Conservation (phyloP, 1,139 yeast genomes). For the Kodamaea arcana region DNA sequence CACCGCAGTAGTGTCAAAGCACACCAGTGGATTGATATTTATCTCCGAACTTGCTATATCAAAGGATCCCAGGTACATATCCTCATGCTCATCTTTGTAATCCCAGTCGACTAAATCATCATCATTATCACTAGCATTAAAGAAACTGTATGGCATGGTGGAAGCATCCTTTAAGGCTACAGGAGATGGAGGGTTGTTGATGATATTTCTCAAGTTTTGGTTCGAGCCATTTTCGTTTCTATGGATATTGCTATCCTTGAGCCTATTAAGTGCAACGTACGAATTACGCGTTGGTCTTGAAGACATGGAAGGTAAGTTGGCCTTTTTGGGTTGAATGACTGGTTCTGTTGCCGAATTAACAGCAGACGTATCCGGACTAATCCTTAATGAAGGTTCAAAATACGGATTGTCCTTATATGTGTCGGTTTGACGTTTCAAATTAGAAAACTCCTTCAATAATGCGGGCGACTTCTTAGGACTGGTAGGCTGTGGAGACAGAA, state of each 20-base stretch:
- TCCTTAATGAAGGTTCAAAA: slow-evolving; percentile 6
- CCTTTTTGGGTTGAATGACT: slow-evolving; percentile 15
- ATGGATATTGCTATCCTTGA: slow-evolving; percentile 28
- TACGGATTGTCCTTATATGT: slow-evolving; percentile 24
- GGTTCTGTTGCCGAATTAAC: not conserved
- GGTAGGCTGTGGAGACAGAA: slow-evolving; percentile 10
- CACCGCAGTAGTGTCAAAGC: slow-evolving; percentile 1
- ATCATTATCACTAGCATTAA: slow-evolving; percentile 11
- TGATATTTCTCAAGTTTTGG: slow-evolving; percentile 1
- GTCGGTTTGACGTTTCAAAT: slow-evolving; percentile 4
- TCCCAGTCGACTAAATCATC: slow-evolving; percentile 12
- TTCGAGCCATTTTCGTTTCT: slow-evolving; percentile 6
- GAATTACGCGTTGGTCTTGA: slow-evolving; percentile 30
- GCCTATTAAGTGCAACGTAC: slow-evolving; percentile 37
- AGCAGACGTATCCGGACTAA: not conserved
- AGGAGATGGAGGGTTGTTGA: slow-evolving; percentile 1
- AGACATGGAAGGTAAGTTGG: slow-evolving; percentile 36
- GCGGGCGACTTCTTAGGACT: not conserved
- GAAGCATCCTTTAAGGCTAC: not conserved
- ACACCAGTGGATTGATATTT: not conserved
- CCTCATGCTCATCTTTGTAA: slow-evolving; percentile 5
- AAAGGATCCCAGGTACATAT: slow-evolving; percentile 1
- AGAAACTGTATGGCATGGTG: slow-evolving; percentile 7
- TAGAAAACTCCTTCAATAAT: slow-evolving; percentile 1
- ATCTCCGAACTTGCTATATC: not conserved